Base-by-base conservation (phyloP, 768 basidiomycete genomes). In the Podaxis carcinomalis region DNA sequence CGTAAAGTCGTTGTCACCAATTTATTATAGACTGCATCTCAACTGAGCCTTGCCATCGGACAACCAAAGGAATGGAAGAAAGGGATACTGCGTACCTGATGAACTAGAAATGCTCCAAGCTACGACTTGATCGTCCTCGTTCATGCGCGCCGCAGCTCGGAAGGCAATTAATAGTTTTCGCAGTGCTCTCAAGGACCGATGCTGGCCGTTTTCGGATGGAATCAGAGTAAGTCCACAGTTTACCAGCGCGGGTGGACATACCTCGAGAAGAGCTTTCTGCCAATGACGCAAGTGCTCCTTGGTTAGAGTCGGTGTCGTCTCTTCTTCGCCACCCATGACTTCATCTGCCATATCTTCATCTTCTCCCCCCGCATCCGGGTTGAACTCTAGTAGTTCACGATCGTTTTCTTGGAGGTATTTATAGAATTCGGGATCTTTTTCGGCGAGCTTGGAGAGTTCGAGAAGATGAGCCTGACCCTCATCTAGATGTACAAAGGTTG, bases 341-440 rank as follows among this genome's bases (percentile, higher is more conserved):
- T 77, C 78, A 2, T 80, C 83, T 9, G 77, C 81, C 1, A 74
- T 79, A 4, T 74, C 80, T 21, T 74, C 81, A 11, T 71, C 75
- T 2, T 69, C 78, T 1, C 72, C 74, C 1, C 72, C 73, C 23
- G 68, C 73, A 56, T 78, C 67, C 0, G 81, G 75, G 42, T 85
- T 78, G 69, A 98, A 98, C 3, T 92, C 82, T 2, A 99, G 80
- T n/a, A 98, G 78, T 58, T 94, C 95, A 61, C 80, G 78, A 74
- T 99, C 97, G 69, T 99, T 95, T 74, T 98, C 93, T 76, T 95
- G 89, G 1, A 99, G 80, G 71, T 95, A 99, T 75, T 95, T 93
- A 88, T 86, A 99, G 77, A 98, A 99, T 69, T 97, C 96, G n/a
- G 96, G 96, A 72, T 99, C 96, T 71, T 93, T 94, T 74, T 96